Conservation (phyloP, 176 grass and related monocot genomes). For the Thalia dealbata region DNA sequence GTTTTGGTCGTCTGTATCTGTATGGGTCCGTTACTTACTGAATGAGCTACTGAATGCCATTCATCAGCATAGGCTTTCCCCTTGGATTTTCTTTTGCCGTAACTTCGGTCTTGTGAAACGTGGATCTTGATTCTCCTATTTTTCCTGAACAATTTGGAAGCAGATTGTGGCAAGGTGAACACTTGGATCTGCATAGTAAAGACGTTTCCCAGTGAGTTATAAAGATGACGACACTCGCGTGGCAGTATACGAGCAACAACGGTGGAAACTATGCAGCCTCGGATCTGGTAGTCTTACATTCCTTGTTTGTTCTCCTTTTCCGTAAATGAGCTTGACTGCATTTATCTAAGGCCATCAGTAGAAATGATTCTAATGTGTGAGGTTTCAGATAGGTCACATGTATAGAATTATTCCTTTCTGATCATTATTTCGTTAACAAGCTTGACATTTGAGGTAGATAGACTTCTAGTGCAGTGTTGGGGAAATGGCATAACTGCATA, state of each 20-base stretch:
- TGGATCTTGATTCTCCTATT: background rate
- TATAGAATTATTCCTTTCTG: background rate
- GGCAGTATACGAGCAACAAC: constrained; percentile 73
- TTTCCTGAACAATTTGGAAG: background rate
- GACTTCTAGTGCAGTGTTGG: too few relatives aligned
- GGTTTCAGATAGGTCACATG: background rate
- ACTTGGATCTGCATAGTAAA: background rate
- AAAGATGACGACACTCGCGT: constrained; percentile 67
- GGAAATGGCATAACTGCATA: too few relatives aligned
- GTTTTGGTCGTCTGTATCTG: background rate
- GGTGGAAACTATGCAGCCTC: constrained; percentile 42
- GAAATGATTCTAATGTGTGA: constrained; percentile 15
- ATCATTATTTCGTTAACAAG: background rate
- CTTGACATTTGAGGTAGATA: too few relatives aligned
- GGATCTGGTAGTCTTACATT: constrained; percentile 69
- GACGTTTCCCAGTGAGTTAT: background rate
- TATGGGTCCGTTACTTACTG: background rate
- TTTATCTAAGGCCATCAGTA: constrained; percentile 12
- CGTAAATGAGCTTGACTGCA: constrained; percentile 2
- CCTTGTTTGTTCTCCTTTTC: background rate
- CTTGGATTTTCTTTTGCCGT: background rate
- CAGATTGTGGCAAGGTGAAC: background rate
- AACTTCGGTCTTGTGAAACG: background rate
- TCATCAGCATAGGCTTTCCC: background rate
- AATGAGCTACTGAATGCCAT: background rate